Conservation (phyloP, 305 asterid species). For the Fraxinus floribunda region DNA sequence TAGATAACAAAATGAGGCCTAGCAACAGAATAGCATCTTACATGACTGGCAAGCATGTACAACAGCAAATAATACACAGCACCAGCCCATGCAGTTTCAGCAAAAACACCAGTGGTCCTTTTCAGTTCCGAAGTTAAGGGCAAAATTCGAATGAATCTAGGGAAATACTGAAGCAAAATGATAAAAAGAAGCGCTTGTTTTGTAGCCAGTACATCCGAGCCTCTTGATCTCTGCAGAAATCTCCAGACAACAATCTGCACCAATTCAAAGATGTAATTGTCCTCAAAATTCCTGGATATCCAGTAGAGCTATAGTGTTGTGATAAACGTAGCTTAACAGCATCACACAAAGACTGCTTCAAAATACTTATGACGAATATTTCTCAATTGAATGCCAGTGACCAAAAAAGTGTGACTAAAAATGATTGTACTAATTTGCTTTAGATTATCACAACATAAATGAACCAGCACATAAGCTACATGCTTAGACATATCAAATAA, state of each 20-base stretch:
- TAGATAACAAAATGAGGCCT: conserved; percentile 1
- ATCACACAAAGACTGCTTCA: neutral
- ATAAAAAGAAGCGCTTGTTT: conserved; percentile 81
- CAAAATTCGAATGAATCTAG: conserved; percentile 65
- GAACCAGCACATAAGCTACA: neutral
- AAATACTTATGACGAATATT: neutral
- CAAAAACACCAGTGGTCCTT: conserved; percentile 97
- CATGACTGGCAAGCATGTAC: conserved; percentile 99
- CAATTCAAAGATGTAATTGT: conserved; percentile 18
- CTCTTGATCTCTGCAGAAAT: conserved; percentile 76
- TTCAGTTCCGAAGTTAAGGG: conserved; percentile 92
- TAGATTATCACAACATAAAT: neutral
- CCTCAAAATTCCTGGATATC: conserved; percentile 1
- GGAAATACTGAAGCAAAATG: conserved; percentile 83
- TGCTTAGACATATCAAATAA: neutral
- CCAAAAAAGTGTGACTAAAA: neutral
- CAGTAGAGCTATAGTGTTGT: neutral
- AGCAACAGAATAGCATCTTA: conserved; percentile 41
- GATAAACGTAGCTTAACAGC: neutral
- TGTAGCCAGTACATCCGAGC: conserved; percentile 90
- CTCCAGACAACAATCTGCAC: conserved; percentile 95
- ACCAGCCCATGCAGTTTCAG: conserved; percentile 99
- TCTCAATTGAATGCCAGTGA: neutral
- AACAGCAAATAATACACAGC: conserved; percentile 89
- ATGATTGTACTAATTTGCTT: neutral